These are phyloP conservation scores for Keqinozyma sinolaborantium DNA, from an alignment of 1,139 yeast species.

Conservation along the genomic window DNA sequence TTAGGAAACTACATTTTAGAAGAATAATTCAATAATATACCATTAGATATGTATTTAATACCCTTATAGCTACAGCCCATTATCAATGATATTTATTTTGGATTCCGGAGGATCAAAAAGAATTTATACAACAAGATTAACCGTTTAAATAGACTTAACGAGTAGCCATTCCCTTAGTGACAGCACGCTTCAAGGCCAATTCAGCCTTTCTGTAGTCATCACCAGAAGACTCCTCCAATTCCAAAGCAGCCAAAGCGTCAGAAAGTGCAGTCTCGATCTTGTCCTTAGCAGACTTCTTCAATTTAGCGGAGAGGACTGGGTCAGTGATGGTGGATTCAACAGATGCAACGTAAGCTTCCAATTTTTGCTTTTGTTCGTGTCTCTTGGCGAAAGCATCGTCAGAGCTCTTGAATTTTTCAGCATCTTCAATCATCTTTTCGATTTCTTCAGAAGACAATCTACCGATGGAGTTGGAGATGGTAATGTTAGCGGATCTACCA, in stretches of 20 bases:
- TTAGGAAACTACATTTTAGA: conserved; percentile 76
- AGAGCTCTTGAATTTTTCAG: conserved; percentile 98
- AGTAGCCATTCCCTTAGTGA: conserved; percentile 98
- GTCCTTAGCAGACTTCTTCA: conserved; percentile 97
- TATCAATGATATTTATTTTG: not conserved
- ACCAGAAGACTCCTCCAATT: conserved; percentile 93
- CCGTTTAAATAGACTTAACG: conserved; percentile 56
- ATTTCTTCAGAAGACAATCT: conserved; percentile 97
- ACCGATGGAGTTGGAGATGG: conserved; percentile 99
- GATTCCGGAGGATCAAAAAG: not conserved
- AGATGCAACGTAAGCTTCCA: conserved; percentile 97
- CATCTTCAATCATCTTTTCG: conserved; percentile 98
- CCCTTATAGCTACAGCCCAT: not conserved
- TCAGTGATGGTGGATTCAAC: conserved; percentile 96
- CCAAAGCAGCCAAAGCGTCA: conserved; percentile 97
- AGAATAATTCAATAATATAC: conserved; percentile 13
- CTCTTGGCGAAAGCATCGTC: conserved; percentile 99
- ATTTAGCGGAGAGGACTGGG: conserved; percentile 97
- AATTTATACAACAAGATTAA: not conserved
- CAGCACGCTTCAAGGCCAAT: conserved; percentile 98
- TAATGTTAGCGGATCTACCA: conserved; percentile 98
- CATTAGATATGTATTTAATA: not conserved
- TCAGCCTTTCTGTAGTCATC: conserved; percentile 99
- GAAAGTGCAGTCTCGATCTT: conserved; percentile 98
- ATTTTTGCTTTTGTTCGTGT: conserved; percentile 99